Evolutionary conservation across 2,329 filamentous ascomycete genomes (phyloP), one percentile per base, ranked within the genome.

Genomic region (Colletotrichum sublineola): DNA sequence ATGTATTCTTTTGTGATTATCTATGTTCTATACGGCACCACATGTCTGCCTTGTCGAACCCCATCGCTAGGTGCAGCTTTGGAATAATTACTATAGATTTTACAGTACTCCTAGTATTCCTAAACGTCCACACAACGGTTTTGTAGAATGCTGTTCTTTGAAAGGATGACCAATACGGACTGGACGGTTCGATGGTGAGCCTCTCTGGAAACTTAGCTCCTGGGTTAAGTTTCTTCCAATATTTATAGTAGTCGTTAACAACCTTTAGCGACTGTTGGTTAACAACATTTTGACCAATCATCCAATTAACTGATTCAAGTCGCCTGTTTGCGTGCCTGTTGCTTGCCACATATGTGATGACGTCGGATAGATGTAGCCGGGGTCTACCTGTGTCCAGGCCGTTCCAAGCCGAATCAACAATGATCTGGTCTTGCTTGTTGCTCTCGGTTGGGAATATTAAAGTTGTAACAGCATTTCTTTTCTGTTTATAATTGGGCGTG

Each of bases 381-480:
- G 44, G 18, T 6, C 18, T 46, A 3, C 8, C 24, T 24, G 24
- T 24, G 24, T 46, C 44, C 12, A 9, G 6, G 44, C 18, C 44
- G 44, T 46, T 46, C 6, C 7, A 46, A n/a, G 44, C 44, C 7
- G 7, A 8, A 11, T 7, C 2, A n/a, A 46, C 8, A n/a, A n/a
- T 5, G 7, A 46, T 9, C 4, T 1, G 44, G 2, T 14, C 3
- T 1, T 8, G 6, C 9, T 2, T 11, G 9, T 9, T 3, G 5
- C 3, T 11, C 6, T 11, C 20, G 8, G 18, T 6, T 20, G 42
- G 42, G 42, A 46, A 46, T 20, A 20, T 46, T 14, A n/a, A 46
- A 1, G 18, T 46, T 46, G 44, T 46, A 14, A 46, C 20, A 3
- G 44, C 18, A 1, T 5, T 5, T 3, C 3, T 8, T 9, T 20